Conservation (phyloP, 176 grass and related monocot genomes). For the Aegilops sharonensis region DNA sequence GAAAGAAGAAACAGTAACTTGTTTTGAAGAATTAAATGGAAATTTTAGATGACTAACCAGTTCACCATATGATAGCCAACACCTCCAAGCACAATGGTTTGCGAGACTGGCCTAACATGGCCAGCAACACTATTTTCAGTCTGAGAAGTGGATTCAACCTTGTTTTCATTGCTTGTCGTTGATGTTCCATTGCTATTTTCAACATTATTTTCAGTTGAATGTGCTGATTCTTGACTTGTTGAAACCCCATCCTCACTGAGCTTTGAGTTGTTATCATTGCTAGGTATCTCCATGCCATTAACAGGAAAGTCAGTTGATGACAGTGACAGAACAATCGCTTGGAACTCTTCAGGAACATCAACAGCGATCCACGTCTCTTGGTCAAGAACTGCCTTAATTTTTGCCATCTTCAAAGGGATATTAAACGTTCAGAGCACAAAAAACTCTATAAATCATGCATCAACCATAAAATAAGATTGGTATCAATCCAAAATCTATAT, state of each 20-base stretch:
- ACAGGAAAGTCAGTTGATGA: conserved; percentile 68
- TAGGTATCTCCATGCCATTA: conserved; percentile 63
- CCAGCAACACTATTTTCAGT: conserved; percentile 46
- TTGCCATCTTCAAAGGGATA: conserved; percentile 71
- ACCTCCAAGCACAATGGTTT: conserved; percentile 83
- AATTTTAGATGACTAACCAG: conserved; percentile 83
- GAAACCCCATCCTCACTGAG: conserved; percentile 38
- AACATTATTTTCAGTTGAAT: conserved; percentile 46
- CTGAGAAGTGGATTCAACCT: conserved; percentile 49
- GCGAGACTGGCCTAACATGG: conserved; percentile 47
- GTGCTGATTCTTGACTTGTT: conserved; percentile 42
- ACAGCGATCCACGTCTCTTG: conserved; percentile 95
- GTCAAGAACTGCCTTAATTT: conserved; percentile 99
- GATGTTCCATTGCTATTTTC: conserved; percentile 56
- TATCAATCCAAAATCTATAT: not conserved
- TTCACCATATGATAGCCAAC: conserved; percentile 99
- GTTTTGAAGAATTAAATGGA: conserved; percentile 16
- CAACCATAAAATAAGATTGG: not conserved
- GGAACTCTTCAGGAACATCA: conserved; percentile 96
- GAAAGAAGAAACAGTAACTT: not conserved
- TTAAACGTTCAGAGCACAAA: conserved; percentile 21
- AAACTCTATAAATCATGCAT: not conserved
- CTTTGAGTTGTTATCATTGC: conserved; percentile 37
- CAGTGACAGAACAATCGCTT: conserved; percentile 81
- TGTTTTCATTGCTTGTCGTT: conserved; percentile 43